Base-by-base conservation (phyloP, 192 early-diverging fungal genomes). In the Thoreauomyces humboldtii region DNA sequence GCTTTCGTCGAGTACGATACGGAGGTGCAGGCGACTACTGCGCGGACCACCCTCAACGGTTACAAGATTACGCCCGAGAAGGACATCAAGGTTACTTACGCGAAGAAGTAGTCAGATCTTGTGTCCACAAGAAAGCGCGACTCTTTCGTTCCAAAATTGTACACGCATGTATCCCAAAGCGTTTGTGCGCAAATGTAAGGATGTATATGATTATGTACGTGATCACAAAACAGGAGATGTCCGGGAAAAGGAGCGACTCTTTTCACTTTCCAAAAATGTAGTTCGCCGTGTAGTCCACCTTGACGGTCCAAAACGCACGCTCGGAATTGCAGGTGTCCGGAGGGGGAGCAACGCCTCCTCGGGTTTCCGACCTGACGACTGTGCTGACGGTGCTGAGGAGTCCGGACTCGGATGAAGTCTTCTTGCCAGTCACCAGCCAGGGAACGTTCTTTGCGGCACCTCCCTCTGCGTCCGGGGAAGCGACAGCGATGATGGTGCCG, bases 1-100 rank as follows among this genome's bases (percentile, higher is more conserved):
- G 94, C 95, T 0, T 99, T 99, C 80, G 93, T 98, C 42, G 95
- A 98, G 75, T 99, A 92, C 72, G 91, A 89, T 28, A 81, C 81
- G n/a, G 96, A 96, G 32, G 62, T 78, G 14, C 89, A 92, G 61
- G 83, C 92, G 1, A 86, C 82, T n/a, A 70, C 79, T 31, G 95
- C 92, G 53, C 92, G 92, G 69, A 77, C 78, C 31, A 79, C 86
- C 15, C 73, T 94, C 45, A 66, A 89, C 37, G 80, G 76, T 36
- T 85, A 83, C 67, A 72, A 77, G 64, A 83, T 94, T 60, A 72
- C 75, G 9, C 74, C 78, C 7, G 87, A 86, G 32, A 77, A 88
- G 52, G 82, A 80, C 65, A 86, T 94, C 67, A 91, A 90, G 73
- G 89, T 94, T 27, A 88, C 89, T 6, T 94, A 86, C 79, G 91